phyloP scores from a whole-genome alignment of 495 filamentous ascomycete genomes.

The Neurospora tetraspora region DNA sequence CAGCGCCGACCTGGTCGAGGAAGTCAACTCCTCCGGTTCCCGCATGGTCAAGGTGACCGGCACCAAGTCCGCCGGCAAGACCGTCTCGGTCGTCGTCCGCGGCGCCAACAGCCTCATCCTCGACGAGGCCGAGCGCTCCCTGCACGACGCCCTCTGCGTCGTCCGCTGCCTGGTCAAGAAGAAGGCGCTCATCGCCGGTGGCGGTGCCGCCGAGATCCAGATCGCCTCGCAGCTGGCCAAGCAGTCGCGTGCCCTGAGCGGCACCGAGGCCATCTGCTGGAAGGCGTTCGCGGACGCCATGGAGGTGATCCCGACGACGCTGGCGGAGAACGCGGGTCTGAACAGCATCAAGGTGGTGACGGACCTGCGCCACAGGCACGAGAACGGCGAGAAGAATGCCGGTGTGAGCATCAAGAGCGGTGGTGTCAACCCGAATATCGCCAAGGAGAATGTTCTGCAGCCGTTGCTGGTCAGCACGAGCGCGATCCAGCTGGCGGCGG shows the following conservation, averaged over 20 bases:
- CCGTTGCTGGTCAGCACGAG: conserved; percentile 93
- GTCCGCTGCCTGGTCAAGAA: conserved; percentile 98
- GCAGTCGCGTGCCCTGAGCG: conserved; percentile 69
- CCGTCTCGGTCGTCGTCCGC: conserved; percentile 85
- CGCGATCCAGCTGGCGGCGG: conserved; percentile 89
- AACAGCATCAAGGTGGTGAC: conserved; percentile 99
- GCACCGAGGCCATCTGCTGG: conserved; percentile 96
- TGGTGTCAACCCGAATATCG: conserved; percentile 88
- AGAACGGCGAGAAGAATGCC: conserved; percentile 87
- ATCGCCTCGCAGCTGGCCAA: conserved; percentile 73
- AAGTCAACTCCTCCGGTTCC: conserved; percentile 75
- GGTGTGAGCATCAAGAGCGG: conserved; percentile 96
- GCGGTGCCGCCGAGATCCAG: conserved; percentile 92
- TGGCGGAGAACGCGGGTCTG: conserved; percentile 93
- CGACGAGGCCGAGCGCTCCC: conserved; percentile 89
- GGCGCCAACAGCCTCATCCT: conserved; percentile 92
- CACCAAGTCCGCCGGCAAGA: conserved; percentile 71
- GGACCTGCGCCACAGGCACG: conserved; percentile 85
- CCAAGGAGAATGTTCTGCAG: conserved; percentile 95
- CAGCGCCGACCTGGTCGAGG: conserved; percentile 89
- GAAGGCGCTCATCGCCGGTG: conserved; percentile 92
- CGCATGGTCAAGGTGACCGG: conserved; percentile 92
- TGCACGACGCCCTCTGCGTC: conserved; percentile 96
- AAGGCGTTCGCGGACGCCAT: conserved; percentile 97
- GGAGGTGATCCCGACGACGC: conserved; percentile 92